Evolutionary conservation across 1,284 basidiomycete species (phyloP), one percentile per base, ranked within the genome.

Genomic region (Cryptococcus sp.): DNA sequence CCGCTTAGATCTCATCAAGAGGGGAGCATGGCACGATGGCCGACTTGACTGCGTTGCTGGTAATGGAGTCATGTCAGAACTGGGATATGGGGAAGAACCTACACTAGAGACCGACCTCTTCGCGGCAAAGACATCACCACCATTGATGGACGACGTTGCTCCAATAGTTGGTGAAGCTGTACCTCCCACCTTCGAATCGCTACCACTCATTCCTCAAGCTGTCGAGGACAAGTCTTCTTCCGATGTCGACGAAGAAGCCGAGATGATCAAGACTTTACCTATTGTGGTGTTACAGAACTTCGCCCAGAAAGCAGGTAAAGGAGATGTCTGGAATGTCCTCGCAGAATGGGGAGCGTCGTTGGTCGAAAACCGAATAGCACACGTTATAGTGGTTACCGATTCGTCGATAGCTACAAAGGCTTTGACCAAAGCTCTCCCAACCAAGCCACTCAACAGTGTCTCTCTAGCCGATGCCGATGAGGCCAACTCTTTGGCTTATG

Each of bases 381-480:
- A 98, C 72, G 91, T 97, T 39, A 79, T 98, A 45, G 85, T 98
- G 42, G 79, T 93, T 32, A 89, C 88, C 61, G 91, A 98, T 69
- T 92, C 92, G 61, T 83, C 87, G 22, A 90, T 92, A 59, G 87
- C 91, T 49, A 81, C 84, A 1, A 97, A 93, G 71, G 80, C 83
- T 22, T 77, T 98, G 9, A 84, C 89, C 0, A 87, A 86, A 86
- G 93, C 91, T 3, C 79, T 98, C 5, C 89, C 90, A 0, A 85
- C 88, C 9, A 91, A 88, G 67, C 88, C 94, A 1, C 79, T 97
- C 42, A 85, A 85, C 62, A 77, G 81, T 2, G 84, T 96, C 50
- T 79, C 83, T 4, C 76, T 97, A 11, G 84, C 83, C 13, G 93
- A 98, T 68, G 94, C 93, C 4, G 91, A 96, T 67, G 76, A 84